phyloP scores from a whole-genome alignment of 345 rosid genomes.

The Hibiscus trionum region DNA sequence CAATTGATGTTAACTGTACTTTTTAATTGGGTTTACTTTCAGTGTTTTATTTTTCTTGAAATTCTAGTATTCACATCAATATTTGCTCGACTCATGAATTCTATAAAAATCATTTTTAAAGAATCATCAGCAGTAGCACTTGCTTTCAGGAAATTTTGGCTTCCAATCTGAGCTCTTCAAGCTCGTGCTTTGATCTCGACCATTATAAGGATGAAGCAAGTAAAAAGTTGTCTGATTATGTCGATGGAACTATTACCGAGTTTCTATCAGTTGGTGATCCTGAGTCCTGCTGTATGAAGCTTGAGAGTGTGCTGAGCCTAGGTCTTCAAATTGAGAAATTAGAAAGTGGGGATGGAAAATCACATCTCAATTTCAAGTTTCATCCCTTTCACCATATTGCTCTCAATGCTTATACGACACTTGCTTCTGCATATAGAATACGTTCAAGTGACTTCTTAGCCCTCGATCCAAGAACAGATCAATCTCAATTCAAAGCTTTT shows the following conservation, averaged over 20 bases:
- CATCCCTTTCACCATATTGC: slow-evolving; percentile 60
- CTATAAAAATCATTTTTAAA: not conserved
- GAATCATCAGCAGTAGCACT: not conserved
- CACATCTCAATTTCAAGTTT: slow-evolving; percentile 27
- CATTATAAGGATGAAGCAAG: slow-evolving; percentile 27
- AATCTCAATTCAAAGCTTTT: slow-evolving; percentile 26
- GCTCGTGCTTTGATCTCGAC: slow-evolving; percentile 16
- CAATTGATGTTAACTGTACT: not conserved
- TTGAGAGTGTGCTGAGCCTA: slow-evolving; percentile 42
- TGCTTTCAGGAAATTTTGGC: slow-evolving; percentile 40
- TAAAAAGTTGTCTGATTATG: slow-evolving; percentile 28
- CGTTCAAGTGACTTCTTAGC: slow-evolving; percentile 27
- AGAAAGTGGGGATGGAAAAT: slow-evolving; percentile 13
- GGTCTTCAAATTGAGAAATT: slow-evolving; percentile 28
- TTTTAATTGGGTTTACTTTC: not conserved
- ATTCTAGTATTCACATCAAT: not conserved
- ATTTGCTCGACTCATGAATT: not conserved
- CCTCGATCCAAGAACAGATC: slow-evolving; percentile 19
- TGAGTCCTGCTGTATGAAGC: slow-evolving; percentile 51
- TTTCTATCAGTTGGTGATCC: slow-evolving; percentile 49
- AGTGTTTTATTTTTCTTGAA: not conserved
- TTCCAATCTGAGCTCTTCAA: slow-evolving; percentile 16
- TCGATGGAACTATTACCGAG: slow-evolving; percentile 43
- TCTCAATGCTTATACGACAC: slow-evolving; percentile 49
- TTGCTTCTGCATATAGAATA: slow-evolving; percentile 62